These are phyloP conservation scores for Calonectria henricotiae DNA, from an alignment of 2,329 filamentous ascomycete genomes.

Conservation along the genomic window DNA sequence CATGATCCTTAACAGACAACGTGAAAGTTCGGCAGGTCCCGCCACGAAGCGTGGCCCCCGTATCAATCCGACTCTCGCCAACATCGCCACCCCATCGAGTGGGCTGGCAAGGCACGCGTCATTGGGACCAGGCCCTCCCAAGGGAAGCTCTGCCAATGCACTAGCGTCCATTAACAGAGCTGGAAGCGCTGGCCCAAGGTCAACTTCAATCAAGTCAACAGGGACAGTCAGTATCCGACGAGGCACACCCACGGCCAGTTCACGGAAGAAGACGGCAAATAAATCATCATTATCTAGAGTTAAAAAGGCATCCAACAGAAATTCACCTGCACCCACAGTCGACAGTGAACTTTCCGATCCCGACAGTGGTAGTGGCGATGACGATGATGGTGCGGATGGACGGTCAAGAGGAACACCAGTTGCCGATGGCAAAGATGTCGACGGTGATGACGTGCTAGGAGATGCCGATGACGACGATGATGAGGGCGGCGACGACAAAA, in stretches of 20 bases:
- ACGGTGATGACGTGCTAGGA: constrained; percentile 71
- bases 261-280: constrained; percentile 68
- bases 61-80: constrained; percentile 65
- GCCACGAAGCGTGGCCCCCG: constrained; percentile 70
- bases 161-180: constrained; percentile 63
- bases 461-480: constrained; percentile 75
- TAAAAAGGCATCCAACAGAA: constrained; percentile 72
- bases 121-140: constrained; percentile 75
- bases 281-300: constrained; percentile 77
- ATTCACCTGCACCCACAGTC: constrained; percentile 75
- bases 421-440: constrained; percentile 59
- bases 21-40: constrained; percentile 75
- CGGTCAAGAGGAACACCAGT: constrained; percentile 56
- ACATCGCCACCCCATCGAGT: constrained; percentile 69
- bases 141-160: constrained; percentile 57
- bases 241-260: constrained; percentile 62
- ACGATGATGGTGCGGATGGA: constrained; percentile 63
- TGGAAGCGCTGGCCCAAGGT: constrained; percentile 75
- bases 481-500: constrained; percentile 83
- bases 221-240: constrained; percentile 63
- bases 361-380: constrained; percentile 70
- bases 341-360: constrained; percentile 79
- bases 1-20: constrained; percentile 73
- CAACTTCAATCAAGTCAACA: constrained; percentile 64
- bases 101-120: constrained; percentile 76